phyloP scores from a whole-genome alignment of 495 filamentous ascomycete genomes.

The Elaphomyces granulatus region DNA sequence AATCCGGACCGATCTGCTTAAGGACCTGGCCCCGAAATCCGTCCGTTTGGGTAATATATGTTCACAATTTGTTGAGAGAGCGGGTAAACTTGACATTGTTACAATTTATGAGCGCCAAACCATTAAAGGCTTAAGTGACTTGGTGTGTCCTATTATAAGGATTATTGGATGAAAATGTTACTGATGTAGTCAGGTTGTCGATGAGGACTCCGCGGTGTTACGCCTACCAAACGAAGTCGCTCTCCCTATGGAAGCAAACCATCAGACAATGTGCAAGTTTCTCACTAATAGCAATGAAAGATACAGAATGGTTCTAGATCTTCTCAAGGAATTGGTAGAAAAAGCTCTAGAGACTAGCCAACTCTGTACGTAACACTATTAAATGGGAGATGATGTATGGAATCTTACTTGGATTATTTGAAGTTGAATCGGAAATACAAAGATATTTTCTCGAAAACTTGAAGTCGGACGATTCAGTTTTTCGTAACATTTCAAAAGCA shows the following conservation, averaged over 20 bases:
- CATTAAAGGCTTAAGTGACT: neutral
- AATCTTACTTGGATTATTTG: too few relatives aligned
- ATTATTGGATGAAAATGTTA: neutral
- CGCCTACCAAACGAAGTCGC: constrained; percentile 9
- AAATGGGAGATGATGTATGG: too few relatives aligned
- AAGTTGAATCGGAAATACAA: neutral
- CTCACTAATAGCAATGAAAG: neutral
- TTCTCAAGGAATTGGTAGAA: constrained; percentile 1
- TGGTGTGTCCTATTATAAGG: neutral
- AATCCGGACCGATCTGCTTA: neutral
- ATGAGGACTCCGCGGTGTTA: constrained; percentile 8
- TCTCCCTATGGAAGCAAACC: constrained; percentile 8
- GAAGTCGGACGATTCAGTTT: neutral
- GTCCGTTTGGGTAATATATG: neutral
- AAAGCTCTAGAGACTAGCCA: constrained; percentile 1
- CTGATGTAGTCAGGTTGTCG: constrained; percentile 7
- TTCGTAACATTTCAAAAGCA: neutral
- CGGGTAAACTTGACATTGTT: neutral
- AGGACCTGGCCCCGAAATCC: constrained; percentile 2
- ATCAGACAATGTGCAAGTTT: constrained; percentile 12
- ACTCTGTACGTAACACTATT: neutral
- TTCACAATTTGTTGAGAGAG: constrained; percentile 5
- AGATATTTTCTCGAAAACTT: neutral
- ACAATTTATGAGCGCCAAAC: constrained; percentile 3
- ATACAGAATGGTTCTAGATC: neutral